Percentiles rank a stretch among this genome's conserved stretches.
Conservation (phyloP, 2,329 filamentous ascomycete species). For the Tolypocladium cylindrosporum region DNA sequence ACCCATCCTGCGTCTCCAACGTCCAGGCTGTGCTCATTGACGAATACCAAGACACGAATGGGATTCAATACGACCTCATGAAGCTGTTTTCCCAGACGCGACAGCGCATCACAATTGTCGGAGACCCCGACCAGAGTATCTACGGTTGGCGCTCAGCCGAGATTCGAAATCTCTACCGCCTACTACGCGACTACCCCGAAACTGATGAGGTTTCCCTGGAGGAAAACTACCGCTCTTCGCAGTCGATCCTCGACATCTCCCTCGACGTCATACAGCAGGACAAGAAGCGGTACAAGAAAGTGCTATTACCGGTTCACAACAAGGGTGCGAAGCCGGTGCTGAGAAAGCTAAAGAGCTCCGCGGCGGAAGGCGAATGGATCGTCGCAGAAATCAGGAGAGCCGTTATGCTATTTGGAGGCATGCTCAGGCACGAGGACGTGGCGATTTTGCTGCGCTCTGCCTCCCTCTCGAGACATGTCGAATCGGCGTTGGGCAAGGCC, state of each 20-base stretch:
- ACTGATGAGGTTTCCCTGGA: conserved; percentile 79
- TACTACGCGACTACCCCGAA: conserved; percentile 66
- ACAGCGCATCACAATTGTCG: conserved; percentile 82
- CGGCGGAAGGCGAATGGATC: conserved; percentile 78
- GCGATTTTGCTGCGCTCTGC: conserved; percentile 83
- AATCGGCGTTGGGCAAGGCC: conserved; percentile 67
- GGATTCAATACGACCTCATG: conserved; percentile 93
- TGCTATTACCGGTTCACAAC: conserved; percentile 68
- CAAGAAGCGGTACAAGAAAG: conserved; percentile 66
- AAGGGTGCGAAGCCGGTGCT: conserved; percentile 74
- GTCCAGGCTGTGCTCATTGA: conserved; percentile 89
- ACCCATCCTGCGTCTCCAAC: conserved; percentile 77
- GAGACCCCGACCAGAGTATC: conserved; percentile 95
- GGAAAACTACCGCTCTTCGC: conserved; percentile 90
- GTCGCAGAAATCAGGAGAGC: conserved; percentile 70
- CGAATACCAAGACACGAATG: conserved; percentile 96
- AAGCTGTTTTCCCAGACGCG: conserved; percentile 65
- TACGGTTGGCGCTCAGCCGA: conserved; percentile 94
- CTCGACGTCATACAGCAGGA: conserved; percentile 89
- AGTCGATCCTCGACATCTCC: conserved; percentile 69
- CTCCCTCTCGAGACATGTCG: conserved; percentile 73
- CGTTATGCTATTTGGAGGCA: conserved; percentile 58
- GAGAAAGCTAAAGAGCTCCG: conserved; percentile 59
- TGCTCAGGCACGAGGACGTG: conserved; percentile 68
- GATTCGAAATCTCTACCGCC: conserved; percentile 72